These are phyloP conservation scores for Venturia pyrina DNA, from an alignment of 2,329 filamentous ascomycete species.

Conservation along the genomic window DNA sequence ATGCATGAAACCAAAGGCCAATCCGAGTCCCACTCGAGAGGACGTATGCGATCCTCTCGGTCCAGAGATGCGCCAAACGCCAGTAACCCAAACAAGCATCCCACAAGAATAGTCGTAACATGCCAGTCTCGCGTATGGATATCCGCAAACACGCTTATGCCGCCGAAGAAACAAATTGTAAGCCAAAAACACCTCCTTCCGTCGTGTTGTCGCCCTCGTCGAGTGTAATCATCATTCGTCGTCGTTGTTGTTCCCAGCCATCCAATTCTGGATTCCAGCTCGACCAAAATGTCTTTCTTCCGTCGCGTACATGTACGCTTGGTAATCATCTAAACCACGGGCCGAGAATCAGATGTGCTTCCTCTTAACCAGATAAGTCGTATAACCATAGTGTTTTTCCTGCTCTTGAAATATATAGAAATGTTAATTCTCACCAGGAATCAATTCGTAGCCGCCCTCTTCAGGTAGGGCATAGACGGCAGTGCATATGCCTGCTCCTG, in stretches of 20 bases:
- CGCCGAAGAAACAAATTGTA: not conserved
- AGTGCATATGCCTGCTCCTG: constrained; percentile 48
- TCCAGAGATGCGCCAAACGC: not conserved
- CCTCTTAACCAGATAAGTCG: not conserved
- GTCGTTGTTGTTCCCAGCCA: constrained; percentile 4
- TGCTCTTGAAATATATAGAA: not conserved
- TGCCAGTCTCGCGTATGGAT: not conserved
- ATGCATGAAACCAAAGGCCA: not conserved
- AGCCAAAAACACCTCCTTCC: not conserved
- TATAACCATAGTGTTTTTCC: not conserved
- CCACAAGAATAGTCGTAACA: not conserved
- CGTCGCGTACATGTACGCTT: not conserved
- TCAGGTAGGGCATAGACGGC: constrained; percentile 62
- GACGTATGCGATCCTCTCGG: not conserved
- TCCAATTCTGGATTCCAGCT: constrained; percentile 10
- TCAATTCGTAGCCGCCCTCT: constrained; percentile 81
- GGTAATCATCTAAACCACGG: constrained; percentile 3
- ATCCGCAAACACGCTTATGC: not conserved
- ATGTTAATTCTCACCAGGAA: constrained; percentile 30
- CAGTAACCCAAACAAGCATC: not conserved
- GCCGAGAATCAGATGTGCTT: constrained; percentile 5
- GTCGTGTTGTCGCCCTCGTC: not conserved
- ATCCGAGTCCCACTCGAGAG: not conserved
- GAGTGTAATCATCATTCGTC: not conserved
- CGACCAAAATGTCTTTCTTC: constrained; percentile 12